phyloP scores from a whole-genome alignment of 2,329 filamentous ascomycete genomes.

The Didymella pomorum region DNA sequence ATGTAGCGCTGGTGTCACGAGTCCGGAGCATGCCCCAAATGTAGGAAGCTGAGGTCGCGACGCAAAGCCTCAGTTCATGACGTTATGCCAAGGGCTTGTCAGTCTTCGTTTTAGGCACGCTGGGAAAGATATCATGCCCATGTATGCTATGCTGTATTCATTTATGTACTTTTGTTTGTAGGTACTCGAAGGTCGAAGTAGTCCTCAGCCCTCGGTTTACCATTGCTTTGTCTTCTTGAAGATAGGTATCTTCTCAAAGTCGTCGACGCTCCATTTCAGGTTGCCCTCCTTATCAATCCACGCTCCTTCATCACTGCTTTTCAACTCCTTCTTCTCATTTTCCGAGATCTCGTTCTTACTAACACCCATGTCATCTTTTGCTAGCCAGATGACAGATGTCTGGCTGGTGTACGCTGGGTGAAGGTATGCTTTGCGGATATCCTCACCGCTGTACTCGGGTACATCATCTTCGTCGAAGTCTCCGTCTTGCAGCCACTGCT shows the following conservation, averaged over 20 bases:
- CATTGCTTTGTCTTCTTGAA: slow-evolving; percentile 44
- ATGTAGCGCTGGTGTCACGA: background rate
- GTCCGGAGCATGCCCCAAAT: background rate
- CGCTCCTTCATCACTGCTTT: slow-evolving; percentile 43
- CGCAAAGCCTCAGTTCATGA: slow-evolving; percentile 8
- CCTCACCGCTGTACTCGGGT: slow-evolving; percentile 45
- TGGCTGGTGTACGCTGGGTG: slow-evolving; percentile 47
- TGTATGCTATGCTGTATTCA: background rate
- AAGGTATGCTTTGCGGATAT: slow-evolving; percentile 46
- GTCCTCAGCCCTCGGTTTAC: slow-evolving; percentile 20
- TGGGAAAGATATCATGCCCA: background rate
- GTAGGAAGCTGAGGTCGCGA: slow-evolving; percentile 4
- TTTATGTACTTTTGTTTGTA: background rate
- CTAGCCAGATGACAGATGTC: slow-evolving; percentile 47
- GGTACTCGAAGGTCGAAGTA: background rate
- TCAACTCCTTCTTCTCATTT: slow-evolving; percentile 40
- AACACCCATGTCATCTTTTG: slow-evolving; percentile 44
- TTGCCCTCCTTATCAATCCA: slow-evolving; percentile 44
- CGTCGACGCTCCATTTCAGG: slow-evolving; percentile 42
- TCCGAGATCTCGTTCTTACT: slow-evolving; percentile 43
- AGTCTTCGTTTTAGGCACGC: background rate
- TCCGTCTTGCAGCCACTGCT: slow-evolving; percentile 43
- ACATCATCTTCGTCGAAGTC: slow-evolving; percentile 43
- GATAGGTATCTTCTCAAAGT: slow-evolving; percentile 45
- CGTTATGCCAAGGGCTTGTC: slow-evolving; percentile 9